Evolutionary conservation across 768 basidiomycete genomes (phyloP).

Genomic region (Glaciozyma martinii): DNA sequence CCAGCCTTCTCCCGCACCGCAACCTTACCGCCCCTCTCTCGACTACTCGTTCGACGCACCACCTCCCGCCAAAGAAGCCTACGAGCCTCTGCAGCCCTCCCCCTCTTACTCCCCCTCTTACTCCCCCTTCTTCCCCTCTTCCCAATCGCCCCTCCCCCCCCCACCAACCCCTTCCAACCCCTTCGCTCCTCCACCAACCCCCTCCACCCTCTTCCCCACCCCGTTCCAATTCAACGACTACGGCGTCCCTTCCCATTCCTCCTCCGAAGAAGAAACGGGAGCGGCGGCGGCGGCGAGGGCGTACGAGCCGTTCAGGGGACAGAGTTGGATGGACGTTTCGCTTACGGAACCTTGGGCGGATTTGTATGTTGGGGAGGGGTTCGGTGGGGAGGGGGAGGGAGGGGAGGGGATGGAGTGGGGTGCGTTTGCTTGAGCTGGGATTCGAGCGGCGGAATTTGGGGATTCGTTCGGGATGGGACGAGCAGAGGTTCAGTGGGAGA

Average conservation of each 20-base stretch:
- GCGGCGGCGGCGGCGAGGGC: not conserved
- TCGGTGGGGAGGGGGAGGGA: not conserved
- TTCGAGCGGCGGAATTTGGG: too few species aligned
- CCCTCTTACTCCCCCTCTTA: too few species aligned
- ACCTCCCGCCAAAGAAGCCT: too few species aligned
- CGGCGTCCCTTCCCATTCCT: not conserved
- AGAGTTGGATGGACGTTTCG: not conserved
- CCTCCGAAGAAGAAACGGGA: not conserved
- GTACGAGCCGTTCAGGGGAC: not conserved
- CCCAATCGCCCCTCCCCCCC: not conserved
- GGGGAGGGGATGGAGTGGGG: too few species aligned
- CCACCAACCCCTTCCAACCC: not conserved
- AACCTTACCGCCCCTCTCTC: not conserved
- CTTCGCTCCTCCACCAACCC: not conserved
- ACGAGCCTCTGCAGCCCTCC: too few species aligned
- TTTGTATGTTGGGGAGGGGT: not conserved
- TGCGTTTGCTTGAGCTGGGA: not conserved
- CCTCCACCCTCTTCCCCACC: not conserved
- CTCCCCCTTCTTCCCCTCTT: too few species aligned
- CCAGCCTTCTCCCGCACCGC: not conserved
- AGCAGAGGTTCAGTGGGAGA: not conserved
- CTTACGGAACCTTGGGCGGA: not conserved
- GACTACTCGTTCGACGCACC: not conserved
- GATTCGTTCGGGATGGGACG: too few species aligned
- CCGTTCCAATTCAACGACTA: not conserved